Conservation (phyloP, 2,329 filamentous ascomycete species). For the Dothistroma septosporum region DNA sequence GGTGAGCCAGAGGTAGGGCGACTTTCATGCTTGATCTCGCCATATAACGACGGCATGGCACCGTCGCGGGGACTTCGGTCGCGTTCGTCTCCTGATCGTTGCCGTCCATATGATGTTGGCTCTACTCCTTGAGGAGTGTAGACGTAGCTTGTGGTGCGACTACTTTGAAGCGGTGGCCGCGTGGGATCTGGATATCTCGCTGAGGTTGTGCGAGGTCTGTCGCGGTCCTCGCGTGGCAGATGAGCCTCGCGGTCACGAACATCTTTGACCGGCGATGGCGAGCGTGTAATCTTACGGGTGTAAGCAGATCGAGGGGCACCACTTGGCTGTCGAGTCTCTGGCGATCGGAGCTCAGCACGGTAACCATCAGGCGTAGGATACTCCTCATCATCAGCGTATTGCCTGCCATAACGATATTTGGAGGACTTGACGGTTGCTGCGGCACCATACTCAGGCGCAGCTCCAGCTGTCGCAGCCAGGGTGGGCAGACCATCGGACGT, state of each 20-base stretch:
- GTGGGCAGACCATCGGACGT: constrained; percentile 26
- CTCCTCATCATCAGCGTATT: constrained; percentile 33
- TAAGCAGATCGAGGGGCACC: constrained; percentile 5
- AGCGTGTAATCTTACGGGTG: constrained; percentile 24
- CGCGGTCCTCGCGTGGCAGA: constrained; percentile 8
- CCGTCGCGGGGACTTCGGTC: constrained; percentile 15
- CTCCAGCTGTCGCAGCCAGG: constrained; percentile 28
- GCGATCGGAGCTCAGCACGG: constrained; percentile 26
- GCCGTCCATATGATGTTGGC: constrained; percentile 9
- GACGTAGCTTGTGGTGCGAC: constrained; percentile 29
- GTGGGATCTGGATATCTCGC: constrained; percentile 22
- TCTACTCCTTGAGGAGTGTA: constrained; percentile 27
- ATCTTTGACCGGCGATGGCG: constrained; percentile 27
- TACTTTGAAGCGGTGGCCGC: constrained; percentile 18
- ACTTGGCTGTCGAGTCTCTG: constrained; percentile 2
- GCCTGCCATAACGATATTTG: constrained; percentile 26
- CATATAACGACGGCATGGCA: constrained; percentile 14
- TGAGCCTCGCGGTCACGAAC: constrained; percentile 16
- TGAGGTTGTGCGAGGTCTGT: constrained; percentile 18
- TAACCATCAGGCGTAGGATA: constrained; percentile 31
- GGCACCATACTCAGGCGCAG: constrained; percentile 26
- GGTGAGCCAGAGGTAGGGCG: constrained; percentile 18
- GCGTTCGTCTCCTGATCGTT: constrained; percentile 11
- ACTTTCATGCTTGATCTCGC: constrained; percentile 15
- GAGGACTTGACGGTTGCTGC: constrained; percentile 12